Evolutionary conservation across 768 basidiomycete genomes (phyloP).

Genomic region (Lactifluus hygrophoroides): DNA sequence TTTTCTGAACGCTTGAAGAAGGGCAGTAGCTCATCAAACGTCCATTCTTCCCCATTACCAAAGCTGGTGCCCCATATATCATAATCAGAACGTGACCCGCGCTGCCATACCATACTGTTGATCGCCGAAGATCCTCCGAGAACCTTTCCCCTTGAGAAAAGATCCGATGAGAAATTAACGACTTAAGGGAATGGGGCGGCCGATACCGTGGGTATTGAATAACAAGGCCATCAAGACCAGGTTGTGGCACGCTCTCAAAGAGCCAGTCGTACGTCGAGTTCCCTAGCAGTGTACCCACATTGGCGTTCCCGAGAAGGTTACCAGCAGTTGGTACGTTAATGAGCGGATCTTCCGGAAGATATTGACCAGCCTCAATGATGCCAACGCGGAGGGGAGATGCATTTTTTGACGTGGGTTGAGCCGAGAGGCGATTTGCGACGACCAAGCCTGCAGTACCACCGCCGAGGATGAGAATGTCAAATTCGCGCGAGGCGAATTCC

Average conservation of each 20-base stretch:
- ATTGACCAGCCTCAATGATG: conserved; percentile 16
- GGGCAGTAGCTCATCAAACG: conserved; percentile 13
- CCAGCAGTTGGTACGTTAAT: conserved; percentile 18
- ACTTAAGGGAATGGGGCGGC: neutral
- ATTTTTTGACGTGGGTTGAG: conserved; percentile 1
- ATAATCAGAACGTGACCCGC: conserved; percentile 15
- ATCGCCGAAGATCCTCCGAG: conserved; percentile 18
- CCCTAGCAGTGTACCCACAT: conserved; percentile 15
- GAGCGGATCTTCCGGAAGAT: conserved; percentile 15
- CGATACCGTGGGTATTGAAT: conserved; percentile 16
- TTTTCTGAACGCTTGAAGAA: conserved; percentile 17
- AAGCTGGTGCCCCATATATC: conserved; percentile 15
- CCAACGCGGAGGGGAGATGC: conserved; percentile 15
- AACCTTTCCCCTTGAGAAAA: conserved; percentile 12
- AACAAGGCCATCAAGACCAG: conserved; percentile 11
- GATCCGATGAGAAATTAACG: neutral
- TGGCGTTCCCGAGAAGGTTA: conserved; percentile 15
- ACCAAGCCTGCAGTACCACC: conserved; percentile 18
- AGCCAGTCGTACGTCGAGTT: conserved; percentile 19
- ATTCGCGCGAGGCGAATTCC: conserved; percentile 12
- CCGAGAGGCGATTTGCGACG: conserved; percentile 17
- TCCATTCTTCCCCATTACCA: conserved; percentile 17
- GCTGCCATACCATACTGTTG: conserved; percentile 20
- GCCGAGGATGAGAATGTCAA: conserved; percentile 14
- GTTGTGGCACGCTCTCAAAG: conserved; percentile 15